Evolutionary conservation across 2,329 filamentous ascomycete genomes (phyloP), one percentile per base, ranked within the genome.

Genomic region (Neofusicoccum cordaticola): DNA sequence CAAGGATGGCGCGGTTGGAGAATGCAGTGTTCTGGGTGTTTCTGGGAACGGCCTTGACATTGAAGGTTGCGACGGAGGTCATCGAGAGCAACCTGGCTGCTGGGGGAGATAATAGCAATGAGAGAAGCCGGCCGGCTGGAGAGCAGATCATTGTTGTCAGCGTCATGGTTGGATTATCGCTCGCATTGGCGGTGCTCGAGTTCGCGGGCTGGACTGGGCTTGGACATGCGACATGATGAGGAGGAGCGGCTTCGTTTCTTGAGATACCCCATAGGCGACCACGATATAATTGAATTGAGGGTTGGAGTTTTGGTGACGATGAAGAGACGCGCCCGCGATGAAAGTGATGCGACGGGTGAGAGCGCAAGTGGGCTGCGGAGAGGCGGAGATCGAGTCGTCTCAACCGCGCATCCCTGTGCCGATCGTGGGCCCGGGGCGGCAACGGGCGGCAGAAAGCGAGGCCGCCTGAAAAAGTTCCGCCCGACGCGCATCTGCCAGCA

Each of bases 151-250:
- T 67, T 27, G 75, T 77, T 68, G 69, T 74, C 1, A 70, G 67
- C 0, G 74, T 77, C 12, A 73, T 77, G 69, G 71, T 74, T 11
- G 75, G 74, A 0, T 69, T 77, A 2, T 76, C 74, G 68, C 69
- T 68, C 35, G 69, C 70, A 7, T 62, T 77, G 51, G 69, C 61
- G 12, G 50, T 70, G 1, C 47, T 76, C 62, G 75, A 77, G 65
- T 42, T 70, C 8, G 53, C 66, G 9, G 63, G 51, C 6, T 65
- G 63, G 63, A 45, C 47, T 13, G 45, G 47, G 45, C 37, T 65
- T 8, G 57, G 17, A 19, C 27, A 19, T 13, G 52, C n/a, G 31
- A n/a, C 41, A 50, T 48, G 45, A 42, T 37, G 31, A 27, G 34
- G 19, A 17, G 6, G 37, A 27, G 27, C 27, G n/a, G 45, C 37